A percentile compares a stretch with the other conserved stretches of the same genome.
Conservation (phyloP, 2,329 filamentous ascomycete genomes). For the Clonostachys solani region DNA sequence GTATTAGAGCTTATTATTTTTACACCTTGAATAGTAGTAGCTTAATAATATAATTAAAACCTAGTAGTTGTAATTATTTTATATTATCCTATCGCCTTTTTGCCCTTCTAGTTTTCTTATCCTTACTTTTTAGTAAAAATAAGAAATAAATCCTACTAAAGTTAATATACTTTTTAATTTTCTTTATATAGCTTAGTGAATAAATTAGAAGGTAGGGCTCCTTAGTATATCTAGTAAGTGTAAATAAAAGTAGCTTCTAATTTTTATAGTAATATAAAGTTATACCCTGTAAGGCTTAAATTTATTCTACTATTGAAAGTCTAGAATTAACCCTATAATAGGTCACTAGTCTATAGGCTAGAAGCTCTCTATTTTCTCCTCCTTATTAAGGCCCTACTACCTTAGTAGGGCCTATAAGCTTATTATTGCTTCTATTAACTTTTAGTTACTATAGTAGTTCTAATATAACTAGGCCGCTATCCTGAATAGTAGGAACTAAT, state of each 20-base stretch:
- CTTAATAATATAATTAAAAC: neutral
- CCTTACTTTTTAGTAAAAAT: neutral
- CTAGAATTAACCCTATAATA: neutral
- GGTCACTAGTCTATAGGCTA: neutral
- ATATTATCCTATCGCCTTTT: neutral
- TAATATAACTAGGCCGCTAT: no score
- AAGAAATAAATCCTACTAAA: neutral
- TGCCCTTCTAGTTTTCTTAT: no score
- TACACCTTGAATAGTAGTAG: neutral
- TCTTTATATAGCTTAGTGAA: neutral
- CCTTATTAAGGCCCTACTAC: neutral
- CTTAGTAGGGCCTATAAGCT: neutral
- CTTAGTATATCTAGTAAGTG: neutral
- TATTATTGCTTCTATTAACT: neutral
- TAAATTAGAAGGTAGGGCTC: neutral
- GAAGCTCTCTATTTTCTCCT: no score
- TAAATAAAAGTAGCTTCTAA: neutral
- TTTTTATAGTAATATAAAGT: neutral
- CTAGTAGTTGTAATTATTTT: neutral
- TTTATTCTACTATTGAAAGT: neutral
- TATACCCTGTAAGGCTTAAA: neutral
- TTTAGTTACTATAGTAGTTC: neutral
- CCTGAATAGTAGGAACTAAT: no score
- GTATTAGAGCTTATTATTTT: no score
- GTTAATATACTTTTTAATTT: neutral